A percentile compares a stretch with the other conserved stretches of the same genome.
Conservation (phyloP, 2,329 filamentous ascomycete species). For the Aureobasidium sp. region DNA sequence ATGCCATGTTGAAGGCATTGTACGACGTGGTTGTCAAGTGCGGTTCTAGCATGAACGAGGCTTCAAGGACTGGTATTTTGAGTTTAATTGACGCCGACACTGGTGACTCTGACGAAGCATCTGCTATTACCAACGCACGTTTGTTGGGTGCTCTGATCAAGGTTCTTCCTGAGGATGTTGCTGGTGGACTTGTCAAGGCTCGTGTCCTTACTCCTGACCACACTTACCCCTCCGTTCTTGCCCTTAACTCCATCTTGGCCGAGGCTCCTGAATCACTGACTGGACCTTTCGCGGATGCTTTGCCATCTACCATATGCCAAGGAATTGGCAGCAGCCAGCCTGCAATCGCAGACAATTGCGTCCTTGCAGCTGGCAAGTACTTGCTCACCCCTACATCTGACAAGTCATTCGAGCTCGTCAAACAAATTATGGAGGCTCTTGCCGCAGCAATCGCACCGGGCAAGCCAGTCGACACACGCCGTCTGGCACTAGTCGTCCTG, state of each 20-base stretch:
- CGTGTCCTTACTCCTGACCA: slow-evolving; percentile 73
- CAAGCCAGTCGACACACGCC: slow-evolving; percentile 71
- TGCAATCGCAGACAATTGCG: slow-evolving; percentile 81
- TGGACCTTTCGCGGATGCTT: slow-evolving; percentile 63
- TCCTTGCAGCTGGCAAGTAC: slow-evolving; percentile 87
- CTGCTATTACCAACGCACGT: slow-evolving; percentile 85
- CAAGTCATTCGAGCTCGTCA: slow-evolving; percentile 68
- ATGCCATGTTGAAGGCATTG: slow-evolving; percentile 92
- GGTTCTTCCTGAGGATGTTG: slow-evolving; percentile 68
- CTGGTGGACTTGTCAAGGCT: slow-evolving; percentile 55
- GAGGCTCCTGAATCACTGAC: slow-evolving; percentile 69
- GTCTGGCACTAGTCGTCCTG: slow-evolving; percentile 77
- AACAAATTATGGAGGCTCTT: slow-evolving; percentile 72
- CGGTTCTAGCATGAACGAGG: slow-evolving; percentile 88
- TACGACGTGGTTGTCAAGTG: slow-evolving; percentile 96
- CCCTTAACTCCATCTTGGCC: slow-evolving; percentile 79
- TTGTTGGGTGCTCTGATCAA: slow-evolving; percentile 85
- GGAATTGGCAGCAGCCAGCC: slow-evolving; percentile 65
- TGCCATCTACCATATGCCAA: slow-evolving; percentile 68
- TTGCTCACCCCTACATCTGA: slow-evolving; percentile 59
- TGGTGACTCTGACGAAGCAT: slow-evolving; percentile 62
- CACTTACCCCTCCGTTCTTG: slow-evolving; percentile 71
- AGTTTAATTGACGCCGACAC: slow-evolving; percentile 79
- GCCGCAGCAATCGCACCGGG: slow-evolving; percentile 64
- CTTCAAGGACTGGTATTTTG: slow-evolving; percentile 78